These are phyloP conservation scores for Phaeosphaeria sp. DNA, from an alignment of 2,329 filamentous ascomycete genomes.

Conservation along the genomic window DNA sequence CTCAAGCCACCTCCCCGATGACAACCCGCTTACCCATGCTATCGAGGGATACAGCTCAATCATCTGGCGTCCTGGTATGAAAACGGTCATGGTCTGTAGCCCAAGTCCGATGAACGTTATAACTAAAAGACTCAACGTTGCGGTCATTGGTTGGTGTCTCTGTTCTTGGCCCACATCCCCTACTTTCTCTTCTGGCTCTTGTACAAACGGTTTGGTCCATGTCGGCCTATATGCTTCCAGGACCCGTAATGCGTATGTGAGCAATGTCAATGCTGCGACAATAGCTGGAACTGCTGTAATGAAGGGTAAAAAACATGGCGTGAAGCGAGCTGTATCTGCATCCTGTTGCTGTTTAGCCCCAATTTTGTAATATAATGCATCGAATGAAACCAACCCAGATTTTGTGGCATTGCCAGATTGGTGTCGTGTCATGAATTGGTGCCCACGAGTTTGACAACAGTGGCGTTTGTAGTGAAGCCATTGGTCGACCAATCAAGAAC, in stretches of 20 bases:
- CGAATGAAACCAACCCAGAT: conserved; percentile 29
- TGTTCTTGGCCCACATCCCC: conserved; percentile 39
- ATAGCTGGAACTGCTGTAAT: conserved; percentile 48
- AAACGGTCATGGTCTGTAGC: conserved; percentile 32
- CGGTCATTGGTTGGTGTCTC: conserved; percentile 32
- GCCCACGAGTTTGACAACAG: conserved; percentile 15
- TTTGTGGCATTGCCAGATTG: conserved; percentile 31
- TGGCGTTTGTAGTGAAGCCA: conserved; percentile 36
- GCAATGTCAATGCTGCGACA: conserved; percentile 45
- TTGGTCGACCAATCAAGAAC: conserved; percentile 17
- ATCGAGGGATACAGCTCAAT: conserved; percentile 34
- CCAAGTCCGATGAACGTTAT: conserved; percentile 34
- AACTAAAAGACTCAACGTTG: conserved; percentile 32
- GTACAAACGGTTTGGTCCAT: conserved; percentile 61
- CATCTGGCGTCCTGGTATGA: conserved; percentile 25
- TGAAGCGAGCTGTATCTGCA: conserved; percentile 45
- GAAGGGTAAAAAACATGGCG: conserved; percentile 50
- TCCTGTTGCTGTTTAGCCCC: conserved; percentile 36
- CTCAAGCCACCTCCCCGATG: too few relatives aligned
- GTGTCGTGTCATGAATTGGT: conserved; percentile 14
- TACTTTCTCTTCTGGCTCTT: conserved; percentile 35
- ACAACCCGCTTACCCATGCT: conserved; percentile 38
- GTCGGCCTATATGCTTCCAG: conserved; percentile 48
- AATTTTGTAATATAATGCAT: neutral
- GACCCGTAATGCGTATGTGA: conserved; percentile 44